Percentiles rank a stretch among this genome's conserved stretches.
These are phyloP conservation scores for Papiliotrema fonsecae DNA, from an alignment of 1,284 basidiomycete species.

Conservation along the genomic window DNA sequence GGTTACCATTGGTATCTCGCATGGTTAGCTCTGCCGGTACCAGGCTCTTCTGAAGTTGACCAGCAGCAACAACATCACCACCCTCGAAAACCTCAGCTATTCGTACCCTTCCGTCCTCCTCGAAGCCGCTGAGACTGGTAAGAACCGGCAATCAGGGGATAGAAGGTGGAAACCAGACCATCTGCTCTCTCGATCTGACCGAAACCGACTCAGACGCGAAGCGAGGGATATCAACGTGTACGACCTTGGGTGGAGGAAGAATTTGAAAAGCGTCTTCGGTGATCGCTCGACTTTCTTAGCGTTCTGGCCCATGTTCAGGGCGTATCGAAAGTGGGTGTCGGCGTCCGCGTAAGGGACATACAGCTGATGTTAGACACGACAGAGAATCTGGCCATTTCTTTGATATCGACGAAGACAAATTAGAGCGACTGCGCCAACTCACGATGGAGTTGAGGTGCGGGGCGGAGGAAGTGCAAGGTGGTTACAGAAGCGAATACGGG, in stretches of 20 bases:
- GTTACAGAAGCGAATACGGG: neutral
- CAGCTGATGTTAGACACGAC: constrained; percentile 6
- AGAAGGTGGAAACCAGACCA: constrained; percentile 56
- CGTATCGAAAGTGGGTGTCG: constrained; percentile 15
- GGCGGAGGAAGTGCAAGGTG: neutral
- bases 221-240: constrained; percentile 65
- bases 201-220: constrained; percentile 61
- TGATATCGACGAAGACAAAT: constrained; percentile 22
- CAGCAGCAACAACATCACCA: constrained; percentile 80
- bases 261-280: constrained; percentile 43
- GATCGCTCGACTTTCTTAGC: constrained; percentile 8
- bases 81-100: constrained; percentile 71
- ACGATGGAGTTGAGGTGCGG: constrained; percentile 30
- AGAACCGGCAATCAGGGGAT: neutral
- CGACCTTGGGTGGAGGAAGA: constrained; percentile 68
- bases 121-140: constrained; percentile 9
- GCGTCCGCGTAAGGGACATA: neutral
- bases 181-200: constrained; percentile 65
- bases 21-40: constrained; percentile 52
- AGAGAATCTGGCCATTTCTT: constrained; percentile 32
- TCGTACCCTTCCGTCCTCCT: constrained; percentile 53
- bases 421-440: constrained; percentile 22
- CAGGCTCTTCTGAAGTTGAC: neutral
- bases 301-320: constrained; percentile 3
- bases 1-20: constrained; percentile 74